Base-by-base conservation (phyloP, 1,284 basidiomycete genomes). In the Psilocybe mexicana region DNA sequence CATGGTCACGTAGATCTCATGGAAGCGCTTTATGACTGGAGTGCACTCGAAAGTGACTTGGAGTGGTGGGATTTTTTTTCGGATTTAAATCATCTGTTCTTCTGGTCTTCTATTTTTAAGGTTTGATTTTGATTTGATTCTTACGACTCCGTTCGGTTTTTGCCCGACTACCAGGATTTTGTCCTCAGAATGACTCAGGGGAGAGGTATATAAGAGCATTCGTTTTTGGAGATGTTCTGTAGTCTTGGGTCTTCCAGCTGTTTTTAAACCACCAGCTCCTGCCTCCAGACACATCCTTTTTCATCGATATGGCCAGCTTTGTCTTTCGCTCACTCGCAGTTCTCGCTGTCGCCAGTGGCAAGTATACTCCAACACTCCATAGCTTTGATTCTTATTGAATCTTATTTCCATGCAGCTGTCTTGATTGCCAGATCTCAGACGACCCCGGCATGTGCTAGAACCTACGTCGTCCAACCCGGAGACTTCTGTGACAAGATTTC, bases 401-500 rank as follows among this genome's bases (percentile, higher is more conserved):
- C 26, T n/a, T 35, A 2, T 26, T 43, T 35, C 49, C 30, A 3
- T 30, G 25, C 42, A 56, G 59, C 44, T 25, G 50, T 54, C 36
- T 28, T 52, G 2, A 28, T 59, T 12, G 40, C 59, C 33, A 44
- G 49, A 6, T 46, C 51, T 6, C 60, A 61, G 36, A 30, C 55
- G 2, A 36, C 50, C 8, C 33, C 65, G 5, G 30, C 58, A 24
- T 81, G 79, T 63, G 69, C 73, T 10, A 72, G 76, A 33, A 68
- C 61, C 38, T 79, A 79, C 61, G 74, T 68, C 28, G 76, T 81
- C 24, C 59, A 70, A 30, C 46, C 64, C 0, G 76, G 75, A 14
- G 79, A 80, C 63, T 73, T 71, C 25, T 81, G 79, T 64, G 76
- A 80, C 64, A 67, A 60, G 43, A 80, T 81, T 58, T 78, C 77